Evolutionary conservation across 2,329 filamentous ascomycete genomes (phyloP).

Genomic region (Aspergillus pseudoglaucus): DNA sequence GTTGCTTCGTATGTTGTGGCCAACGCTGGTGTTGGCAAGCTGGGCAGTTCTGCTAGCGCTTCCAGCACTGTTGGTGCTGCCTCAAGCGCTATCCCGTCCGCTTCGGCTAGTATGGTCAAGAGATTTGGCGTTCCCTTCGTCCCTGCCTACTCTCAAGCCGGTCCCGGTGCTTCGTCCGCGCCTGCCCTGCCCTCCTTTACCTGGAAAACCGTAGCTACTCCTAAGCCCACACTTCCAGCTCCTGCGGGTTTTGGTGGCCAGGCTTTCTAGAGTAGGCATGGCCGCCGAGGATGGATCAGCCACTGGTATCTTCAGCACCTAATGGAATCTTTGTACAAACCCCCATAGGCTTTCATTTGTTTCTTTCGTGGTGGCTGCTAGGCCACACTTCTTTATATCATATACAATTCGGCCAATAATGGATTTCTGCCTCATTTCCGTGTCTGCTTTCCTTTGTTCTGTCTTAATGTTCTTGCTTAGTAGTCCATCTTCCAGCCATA

Average conservation of each 20-base stretch:
- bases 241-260: background rate
- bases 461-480: too few species aligned
- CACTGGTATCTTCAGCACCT: too few species aligned
- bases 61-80: slow-evolving; percentile 4
- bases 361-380: too few species aligned
- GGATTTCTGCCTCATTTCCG: too few species aligned
- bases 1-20: slow-evolving; percentile 23
- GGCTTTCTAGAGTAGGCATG: background rate
- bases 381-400: too few species aligned
- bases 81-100: slow-evolving; percentile 1
- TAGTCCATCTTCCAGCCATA: too few species aligned
- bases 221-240: background rate
- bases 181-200: slow-evolving; percentile 7
- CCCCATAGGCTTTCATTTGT: too few species aligned
- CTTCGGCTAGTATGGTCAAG: slow-evolving; percentile 5
- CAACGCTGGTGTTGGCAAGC: slow-evolving; percentile 26
- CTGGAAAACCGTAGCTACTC: slow-evolving; percentile 8
- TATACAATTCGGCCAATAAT: too few species aligned
- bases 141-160: slow-evolving; percentile 5
- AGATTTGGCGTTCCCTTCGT: slow-evolving; percentile 3
- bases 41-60: slow-evolving; percentile 2
- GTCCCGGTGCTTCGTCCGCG: slow-evolving; percentile 7
- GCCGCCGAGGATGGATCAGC: too few species aligned
- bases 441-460: too few species aligned
- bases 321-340: too few species aligned